phyloP scores from a whole-genome alignment of 2,329 filamentous ascomycete species.

The Thelonectria blattea region DNA sequence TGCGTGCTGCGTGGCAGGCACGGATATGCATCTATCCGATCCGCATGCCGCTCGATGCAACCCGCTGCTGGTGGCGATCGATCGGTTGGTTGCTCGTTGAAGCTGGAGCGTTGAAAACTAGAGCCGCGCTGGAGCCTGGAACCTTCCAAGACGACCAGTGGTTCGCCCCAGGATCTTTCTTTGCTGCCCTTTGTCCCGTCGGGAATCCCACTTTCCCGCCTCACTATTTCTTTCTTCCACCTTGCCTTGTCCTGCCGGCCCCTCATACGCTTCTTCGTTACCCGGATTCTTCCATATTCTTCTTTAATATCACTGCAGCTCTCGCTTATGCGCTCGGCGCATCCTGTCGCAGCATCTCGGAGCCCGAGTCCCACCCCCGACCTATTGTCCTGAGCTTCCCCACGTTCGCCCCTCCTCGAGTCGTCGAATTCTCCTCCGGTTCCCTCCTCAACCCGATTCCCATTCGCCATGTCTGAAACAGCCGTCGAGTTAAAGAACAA shows the following conservation, averaged over 20 bases:
- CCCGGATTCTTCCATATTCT: background rate
- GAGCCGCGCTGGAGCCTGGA: slow-evolving; percentile 11
- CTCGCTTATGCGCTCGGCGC: slow-evolving; percentile 31
- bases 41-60: background rate
- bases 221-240: slow-evolving; percentile 13
- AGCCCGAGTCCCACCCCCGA: slow-evolving; percentile 27
- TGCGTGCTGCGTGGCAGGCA: background rate
- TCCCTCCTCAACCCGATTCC: slow-evolving; percentile 17
- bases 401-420: slow-evolving; percentile 13
- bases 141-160: background rate
- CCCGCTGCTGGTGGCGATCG: slow-evolving; percentile 28
- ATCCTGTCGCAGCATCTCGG: slow-evolving; percentile 28
- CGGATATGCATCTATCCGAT: slow-evolving; percentile 36
- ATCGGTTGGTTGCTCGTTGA: slow-evolving; percentile 19
- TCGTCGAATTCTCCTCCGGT: slow-evolving; percentile 3
- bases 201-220: slow-evolving; percentile 31
- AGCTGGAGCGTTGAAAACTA: background rate
- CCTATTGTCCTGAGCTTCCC: slow-evolving; percentile 16
- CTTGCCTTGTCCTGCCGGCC: slow-evolving; percentile 4
- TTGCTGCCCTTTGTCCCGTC: slow-evolving; percentile 22
- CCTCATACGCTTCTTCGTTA: slow-evolving; percentile 17
- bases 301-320: slow-evolving; percentile 3
- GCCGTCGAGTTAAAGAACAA: slow-evolving; percentile 88
- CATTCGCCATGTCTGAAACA: slow-evolving; percentile 59
- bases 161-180: slow-evolving; percentile 24